Percentiles rank a stretch among this genome's conserved stretches.
Evolutionary conservation across 768 basidiomycete species (phyloP).

Genomic region (Leucocoprinus birnbaumii): DNA sequence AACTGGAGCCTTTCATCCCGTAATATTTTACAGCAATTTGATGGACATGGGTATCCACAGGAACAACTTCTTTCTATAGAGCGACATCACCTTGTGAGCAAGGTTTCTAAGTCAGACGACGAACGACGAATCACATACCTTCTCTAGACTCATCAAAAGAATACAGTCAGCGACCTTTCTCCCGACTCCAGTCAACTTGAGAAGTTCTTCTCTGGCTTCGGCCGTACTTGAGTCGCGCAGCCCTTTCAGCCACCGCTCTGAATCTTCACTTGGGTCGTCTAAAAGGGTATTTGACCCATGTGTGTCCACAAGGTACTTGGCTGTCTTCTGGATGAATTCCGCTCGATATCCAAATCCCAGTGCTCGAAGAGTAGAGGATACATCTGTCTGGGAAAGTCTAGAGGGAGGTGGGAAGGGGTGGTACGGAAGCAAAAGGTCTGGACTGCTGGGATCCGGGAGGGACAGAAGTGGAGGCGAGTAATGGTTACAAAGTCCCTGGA

Average conservation of each 20-base stretch:
- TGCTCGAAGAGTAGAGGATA: constrained; percentile 62
- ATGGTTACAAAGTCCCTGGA: constrained; percentile 74
- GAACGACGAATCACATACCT: constrained; percentile 46
- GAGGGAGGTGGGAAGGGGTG: constrained; percentile 87
- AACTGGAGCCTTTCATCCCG: constrained; percentile 47
- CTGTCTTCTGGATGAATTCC: constrained; percentile 81
- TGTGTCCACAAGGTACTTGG: constrained; percentile 67
- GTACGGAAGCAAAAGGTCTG: constrained; percentile 38
- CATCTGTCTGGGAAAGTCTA: constrained; percentile 53
- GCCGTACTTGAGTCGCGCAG: constrained; percentile 48
- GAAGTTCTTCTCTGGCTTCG: constrained; percentile 69
- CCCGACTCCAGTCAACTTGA: constrained; percentile 88
- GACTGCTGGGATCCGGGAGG: constrained; percentile 29
- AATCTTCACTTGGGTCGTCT: constrained; percentile 34
- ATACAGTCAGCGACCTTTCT: constrained; percentile 97
- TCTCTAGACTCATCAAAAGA: constrained; percentile 88
- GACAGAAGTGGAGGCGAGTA: constrained; percentile 72
- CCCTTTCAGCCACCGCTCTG: constrained; percentile 59
- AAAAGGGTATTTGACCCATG: constrained; percentile 30
- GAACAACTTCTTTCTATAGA: constrained; percentile 75
- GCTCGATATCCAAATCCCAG: constrained; percentile 97
- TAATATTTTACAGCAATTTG: constrained; percentile 86
- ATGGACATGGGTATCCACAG: constrained; percentile 94
- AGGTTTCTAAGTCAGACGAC: neutral
- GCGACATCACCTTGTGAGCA: neutral